Conservation (phyloP, 305 asterid genomes). For the Fraxinus sp. region DNA sequence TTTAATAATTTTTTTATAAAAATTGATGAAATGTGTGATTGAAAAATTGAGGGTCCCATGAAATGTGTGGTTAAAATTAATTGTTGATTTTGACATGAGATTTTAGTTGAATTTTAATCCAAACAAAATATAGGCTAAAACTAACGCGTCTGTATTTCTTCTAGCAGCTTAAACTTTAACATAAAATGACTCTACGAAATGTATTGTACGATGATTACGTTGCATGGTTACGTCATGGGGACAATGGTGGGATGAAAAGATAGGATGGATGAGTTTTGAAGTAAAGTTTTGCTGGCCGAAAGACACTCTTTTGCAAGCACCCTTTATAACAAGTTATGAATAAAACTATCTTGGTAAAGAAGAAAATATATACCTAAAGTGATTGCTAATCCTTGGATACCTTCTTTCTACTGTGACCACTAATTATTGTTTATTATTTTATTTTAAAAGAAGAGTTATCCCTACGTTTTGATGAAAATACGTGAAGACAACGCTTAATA, state of each 20-base stretch:
- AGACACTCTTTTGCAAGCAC: conserved; percentile 17
- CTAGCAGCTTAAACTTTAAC: background rate
- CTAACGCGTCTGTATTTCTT: background rate
- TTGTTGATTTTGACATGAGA: too few species aligned
- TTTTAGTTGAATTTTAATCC: too few species aligned
- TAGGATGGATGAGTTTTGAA: conserved; percentile 37
- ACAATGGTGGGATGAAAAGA: conserved; percentile 39
- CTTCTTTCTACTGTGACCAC: background rate
- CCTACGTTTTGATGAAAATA: background rate
- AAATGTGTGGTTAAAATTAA: too few species aligned
- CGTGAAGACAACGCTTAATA: background rate
- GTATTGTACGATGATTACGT: background rate
- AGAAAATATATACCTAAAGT: conserved; percentile 8
- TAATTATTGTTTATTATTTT: background rate
- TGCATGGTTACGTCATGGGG: conserved; percentile 20
- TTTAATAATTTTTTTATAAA: too few species aligned
- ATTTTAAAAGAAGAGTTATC: background rate
- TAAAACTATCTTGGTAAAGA: conserved; percentile 18
- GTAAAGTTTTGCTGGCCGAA: conserved; percentile 52
- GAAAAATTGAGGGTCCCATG: too few species aligned
- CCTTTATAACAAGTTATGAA: background rate
- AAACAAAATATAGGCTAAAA: too few species aligned
- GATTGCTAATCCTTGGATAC: background rate
- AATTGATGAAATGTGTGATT: too few species aligned
- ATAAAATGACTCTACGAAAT: background rate